Evolutionary conservation across 257 asterid species (phyloP).

Genomic region (Ophiorrhiza pumila): DNA sequence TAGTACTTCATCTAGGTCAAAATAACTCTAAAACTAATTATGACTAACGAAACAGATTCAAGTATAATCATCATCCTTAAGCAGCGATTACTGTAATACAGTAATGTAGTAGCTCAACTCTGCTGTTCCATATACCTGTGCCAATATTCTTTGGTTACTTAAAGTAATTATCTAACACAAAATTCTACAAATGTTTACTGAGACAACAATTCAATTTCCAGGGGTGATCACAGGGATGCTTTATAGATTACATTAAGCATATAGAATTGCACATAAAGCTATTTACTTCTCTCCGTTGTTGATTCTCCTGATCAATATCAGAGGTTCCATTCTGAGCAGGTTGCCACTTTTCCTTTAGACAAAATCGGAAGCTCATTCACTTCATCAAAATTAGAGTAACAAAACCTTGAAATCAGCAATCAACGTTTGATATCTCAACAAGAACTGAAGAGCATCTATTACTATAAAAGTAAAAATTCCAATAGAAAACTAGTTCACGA

Average conservation of each 20-base stretch:
- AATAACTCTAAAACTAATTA: background rate
- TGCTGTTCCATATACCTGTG: background rate
- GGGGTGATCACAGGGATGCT: background rate
- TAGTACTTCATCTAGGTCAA: background rate
- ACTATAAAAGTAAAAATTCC: background rate
- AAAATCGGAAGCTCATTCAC: conserved; percentile 1
- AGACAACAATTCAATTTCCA: background rate
- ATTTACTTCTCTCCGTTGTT: too few relatives aligned
- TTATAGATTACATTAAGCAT: background rate
- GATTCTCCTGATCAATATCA: background rate
- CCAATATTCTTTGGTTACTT: background rate
- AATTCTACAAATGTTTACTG: background rate
- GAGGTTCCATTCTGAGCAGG: background rate
- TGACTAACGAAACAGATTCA: background rate
- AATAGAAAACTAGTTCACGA: background rate
- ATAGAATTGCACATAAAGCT: background rate
- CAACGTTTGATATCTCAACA: background rate
- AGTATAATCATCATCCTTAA: background rate
- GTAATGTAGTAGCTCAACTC: background rate
- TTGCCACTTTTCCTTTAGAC: background rate
- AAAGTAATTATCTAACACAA: background rate
- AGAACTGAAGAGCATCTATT: conserved; percentile 1
- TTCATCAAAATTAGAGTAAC: background rate
- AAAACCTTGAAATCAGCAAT: background rate
- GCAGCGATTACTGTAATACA: background rate